These are phyloP conservation scores for Geranium brycei DNA, from an alignment of 345 rosid genomes.

Conservation along the genomic window DNA sequence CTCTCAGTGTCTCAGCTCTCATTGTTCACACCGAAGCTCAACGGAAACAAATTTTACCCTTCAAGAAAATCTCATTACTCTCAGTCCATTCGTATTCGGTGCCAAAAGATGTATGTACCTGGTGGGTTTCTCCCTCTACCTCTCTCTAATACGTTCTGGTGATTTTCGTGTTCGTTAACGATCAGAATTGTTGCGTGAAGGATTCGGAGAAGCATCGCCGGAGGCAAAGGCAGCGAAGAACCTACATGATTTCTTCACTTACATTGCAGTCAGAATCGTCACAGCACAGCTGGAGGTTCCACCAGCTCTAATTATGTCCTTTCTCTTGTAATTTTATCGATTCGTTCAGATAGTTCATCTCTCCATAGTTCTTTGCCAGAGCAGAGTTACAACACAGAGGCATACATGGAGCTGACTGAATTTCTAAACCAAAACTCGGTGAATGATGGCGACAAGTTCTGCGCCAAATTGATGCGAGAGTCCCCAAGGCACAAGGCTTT, in stretches of 20 bases:
- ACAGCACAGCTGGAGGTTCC: constrained; percentile 63
- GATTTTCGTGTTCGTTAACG: neutral
- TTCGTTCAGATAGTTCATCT: constrained; percentile 1
- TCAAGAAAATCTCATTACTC: constrained; percentile 8
- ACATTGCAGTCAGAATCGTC: constrained; percentile 63
- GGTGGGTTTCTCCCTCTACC: constrained; percentile 14
- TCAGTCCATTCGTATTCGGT: constrained; percentile 16
- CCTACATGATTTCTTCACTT: constrained; percentile 67
- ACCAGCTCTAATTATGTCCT: neutral
- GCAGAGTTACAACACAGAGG: constrained; percentile 80
- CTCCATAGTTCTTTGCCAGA: constrained; percentile 7
- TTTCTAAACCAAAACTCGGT: constrained; percentile 43
- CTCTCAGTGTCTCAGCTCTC: constrained; percentile 20
- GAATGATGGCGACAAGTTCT: constrained; percentile 74
- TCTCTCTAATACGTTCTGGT: neutral
- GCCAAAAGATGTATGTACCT: constrained; percentile 59
- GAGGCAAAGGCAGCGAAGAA: constrained; percentile 65
- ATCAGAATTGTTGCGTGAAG: constrained; percentile 11
- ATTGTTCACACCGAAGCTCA: constrained; percentile 11
- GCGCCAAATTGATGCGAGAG: constrained; percentile 58
- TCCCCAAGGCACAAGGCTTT: constrained; percentile 58
- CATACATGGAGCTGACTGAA: constrained; percentile 52
- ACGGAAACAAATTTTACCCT: neutral
- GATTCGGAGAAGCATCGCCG: constrained; percentile 88
- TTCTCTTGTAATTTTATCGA: neutral